phyloP scores from a whole-genome alignment of 208 protist genomes.

The Angomonas deanei region DNA sequence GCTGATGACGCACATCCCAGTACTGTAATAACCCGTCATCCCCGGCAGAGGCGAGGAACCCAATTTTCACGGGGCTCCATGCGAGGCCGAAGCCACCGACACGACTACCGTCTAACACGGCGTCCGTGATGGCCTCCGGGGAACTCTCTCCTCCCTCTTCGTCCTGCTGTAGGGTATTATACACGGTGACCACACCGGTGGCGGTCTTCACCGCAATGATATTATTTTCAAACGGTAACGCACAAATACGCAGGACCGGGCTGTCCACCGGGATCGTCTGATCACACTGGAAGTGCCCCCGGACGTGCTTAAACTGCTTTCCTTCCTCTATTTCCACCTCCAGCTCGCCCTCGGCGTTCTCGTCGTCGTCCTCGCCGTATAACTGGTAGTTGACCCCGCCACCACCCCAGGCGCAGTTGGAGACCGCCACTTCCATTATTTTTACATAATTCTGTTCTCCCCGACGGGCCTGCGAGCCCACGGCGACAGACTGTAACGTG shows the following conservation, averaged over 20 bases:
- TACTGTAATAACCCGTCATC: conserved; percentile 91
- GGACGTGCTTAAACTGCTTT: conserved; percentile 41
- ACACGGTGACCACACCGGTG: conserved; percentile 34
- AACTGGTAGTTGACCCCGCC: conserved; percentile 32
- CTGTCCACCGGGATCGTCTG: conserved; percentile 32
- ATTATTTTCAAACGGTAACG: conserved; percentile 35
- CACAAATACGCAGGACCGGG: conserved; percentile 44
- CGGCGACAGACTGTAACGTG: conserved; percentile 47
- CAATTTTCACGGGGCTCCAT: conserved; percentile 55
- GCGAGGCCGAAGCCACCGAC: conserved; percentile 45
- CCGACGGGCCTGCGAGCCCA: conserved; percentile 33
- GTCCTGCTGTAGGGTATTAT: conserved; percentile 30
- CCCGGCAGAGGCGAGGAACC: conserved; percentile 84
- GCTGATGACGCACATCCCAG: conserved; percentile 86
- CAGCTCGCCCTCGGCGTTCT: conserved; percentile 9
- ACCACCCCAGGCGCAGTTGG: conserved; percentile 8
- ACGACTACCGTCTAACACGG: conserved; percentile 39
- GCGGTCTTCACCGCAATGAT: conserved; percentile 52
- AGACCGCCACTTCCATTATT: conserved; percentile 52
- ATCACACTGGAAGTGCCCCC: conserved; percentile 36
- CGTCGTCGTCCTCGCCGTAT: conserved; percentile 32
- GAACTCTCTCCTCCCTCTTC: conserved; percentile 13
- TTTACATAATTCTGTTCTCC: conserved; percentile 29
- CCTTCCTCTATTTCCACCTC: conserved; percentile 21
- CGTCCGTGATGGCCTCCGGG: conserved; percentile 24